Base-by-base conservation (phyloP, 2,329 filamentous ascomycete genomes). In the Fusarium sp. region DNA sequence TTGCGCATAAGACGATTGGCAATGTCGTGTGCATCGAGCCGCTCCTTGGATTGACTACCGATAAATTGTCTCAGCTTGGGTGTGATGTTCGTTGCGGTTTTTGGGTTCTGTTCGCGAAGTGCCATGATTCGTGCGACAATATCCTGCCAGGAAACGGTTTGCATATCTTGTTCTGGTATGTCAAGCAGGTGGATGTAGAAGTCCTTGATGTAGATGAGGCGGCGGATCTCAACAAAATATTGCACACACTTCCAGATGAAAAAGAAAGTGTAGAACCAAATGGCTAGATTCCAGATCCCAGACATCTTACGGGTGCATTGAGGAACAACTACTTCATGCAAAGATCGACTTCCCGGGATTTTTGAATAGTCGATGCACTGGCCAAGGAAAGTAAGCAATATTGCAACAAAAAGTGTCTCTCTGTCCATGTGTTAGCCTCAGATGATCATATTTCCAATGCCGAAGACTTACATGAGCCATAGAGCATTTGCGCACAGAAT, bases 1-100 rank as follows among this genome's bases (percentile, higher is more conserved):
- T 93, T 92, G 61, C 96, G 90, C 96, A 99, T 98, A 45, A 99
- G 81, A 32, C 96, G 89, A 75, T 98, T 99, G 8, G 96, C 96
- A 77, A 99, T 98, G 75, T 97, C 96, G 73, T 97, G 93, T 13
- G 96, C 96, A 78, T 97, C 96, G 71, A 99, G 90, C 65, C 95
- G 87, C 79, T 98, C 93, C 77, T 97, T 97, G 22, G 93, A 96
- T 75, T 96, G 93, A 60, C 90, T 94, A 45, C 92, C 92, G 66
- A 95, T 84, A 70, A 83, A 88, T n/a, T 79, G 81, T 4, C 85
- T 83, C 59, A 87, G 80, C 7, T 79, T 80, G 5, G 81, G 80
- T 1, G 85, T 83, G 61, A 88, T 81, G 59, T 85, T 87, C 11
- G 79, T 83, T 11, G 87, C 86, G 17, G 94, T 97, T 64, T 91